These are phyloP conservation scores for Acer negundo DNA, from an alignment of 345 rosid genomes.

Conservation along the genomic window DNA sequence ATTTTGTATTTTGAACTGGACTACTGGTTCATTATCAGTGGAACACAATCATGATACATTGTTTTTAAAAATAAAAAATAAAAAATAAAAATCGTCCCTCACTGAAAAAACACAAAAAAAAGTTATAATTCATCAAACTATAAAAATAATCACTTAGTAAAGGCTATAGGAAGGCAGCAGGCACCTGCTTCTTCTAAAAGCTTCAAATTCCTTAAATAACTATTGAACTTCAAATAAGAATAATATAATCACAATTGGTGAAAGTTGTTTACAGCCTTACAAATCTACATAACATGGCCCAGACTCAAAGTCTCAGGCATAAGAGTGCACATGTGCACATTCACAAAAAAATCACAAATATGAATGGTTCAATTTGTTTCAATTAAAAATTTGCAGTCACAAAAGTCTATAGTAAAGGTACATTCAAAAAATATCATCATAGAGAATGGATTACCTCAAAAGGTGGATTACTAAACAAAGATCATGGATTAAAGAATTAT, in stretches of 20 bases:
- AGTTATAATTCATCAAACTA: neutral
- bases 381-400: neutral
- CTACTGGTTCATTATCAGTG: neutral
- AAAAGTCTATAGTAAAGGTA: neutral
- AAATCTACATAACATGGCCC: neutral
- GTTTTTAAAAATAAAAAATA: neutral
- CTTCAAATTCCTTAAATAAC: neutral
- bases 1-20: neutral
- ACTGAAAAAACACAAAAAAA: neutral
- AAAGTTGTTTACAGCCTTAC: constrained; percentile 1
- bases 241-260: neutral
- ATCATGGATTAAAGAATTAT: no score
- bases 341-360: neutral
- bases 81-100: neutral
- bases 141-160: neutral
- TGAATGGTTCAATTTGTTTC: neutral
- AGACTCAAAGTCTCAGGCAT: neutral
- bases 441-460: no score
- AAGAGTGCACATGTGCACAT: neutral
- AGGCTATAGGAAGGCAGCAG: neutral
- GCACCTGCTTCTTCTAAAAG: neutral
- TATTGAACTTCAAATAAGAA: neutral
- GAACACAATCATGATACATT: neutral
- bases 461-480: no score
- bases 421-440: no score